Percentiles rank a stretch among this genome's conserved stretches.
phyloP scores from a whole-genome alignment of 2,329 filamentous ascomycete genomes.

The Trichoderma gracile region DNA sequence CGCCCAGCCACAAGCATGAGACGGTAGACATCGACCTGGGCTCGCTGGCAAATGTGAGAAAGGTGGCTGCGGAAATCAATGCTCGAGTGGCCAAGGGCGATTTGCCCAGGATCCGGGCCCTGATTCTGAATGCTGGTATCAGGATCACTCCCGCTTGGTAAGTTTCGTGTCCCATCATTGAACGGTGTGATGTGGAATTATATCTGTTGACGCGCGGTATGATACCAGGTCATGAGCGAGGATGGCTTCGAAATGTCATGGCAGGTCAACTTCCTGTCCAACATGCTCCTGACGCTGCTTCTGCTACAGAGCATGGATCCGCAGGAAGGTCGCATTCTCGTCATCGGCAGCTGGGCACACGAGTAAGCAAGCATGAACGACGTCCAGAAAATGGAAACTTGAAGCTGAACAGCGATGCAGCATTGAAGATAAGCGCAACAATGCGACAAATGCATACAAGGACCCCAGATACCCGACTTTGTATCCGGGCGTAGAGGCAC shows the following conservation, averaged over 20 bases:
- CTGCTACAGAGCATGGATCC: conserved; percentile 39
- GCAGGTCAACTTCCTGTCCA: conserved; percentile 39
- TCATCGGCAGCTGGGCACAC: conserved; percentile 39
- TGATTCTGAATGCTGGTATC: conserved; percentile 42
- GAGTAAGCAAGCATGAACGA: conserved; percentile 34
- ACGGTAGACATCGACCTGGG: conserved; percentile 39
- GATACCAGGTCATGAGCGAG: conserved; percentile 32
- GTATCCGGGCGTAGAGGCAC: conserved; percentile 35
- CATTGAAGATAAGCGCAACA: conserved; percentile 36
- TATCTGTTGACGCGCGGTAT: background rate
- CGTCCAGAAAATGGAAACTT: background rate
- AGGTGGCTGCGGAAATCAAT: conserved; percentile 36
- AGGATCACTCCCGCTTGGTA: conserved; percentile 34
- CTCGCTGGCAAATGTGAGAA: conserved; percentile 34
- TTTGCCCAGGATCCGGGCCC: conserved; percentile 42
- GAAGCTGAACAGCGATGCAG: conserved; percentile 27
- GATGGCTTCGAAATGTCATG: conserved; percentile 39
- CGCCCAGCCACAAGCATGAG: conserved; percentile 36
- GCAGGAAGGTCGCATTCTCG: conserved; percentile 33
- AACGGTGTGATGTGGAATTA: background rate
- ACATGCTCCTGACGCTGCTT: conserved; percentile 36
- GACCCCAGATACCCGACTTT: conserved; percentile 33
- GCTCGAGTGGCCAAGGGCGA: conserved; percentile 35
- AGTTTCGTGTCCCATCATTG: conserved; percentile 16
- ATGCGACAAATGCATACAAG: conserved; percentile 31